These are phyloP conservation scores for Colletotrichum brevisporum DNA, from an alignment of 2,329 filamentous ascomycete genomes.

Conservation along the genomic window DNA sequence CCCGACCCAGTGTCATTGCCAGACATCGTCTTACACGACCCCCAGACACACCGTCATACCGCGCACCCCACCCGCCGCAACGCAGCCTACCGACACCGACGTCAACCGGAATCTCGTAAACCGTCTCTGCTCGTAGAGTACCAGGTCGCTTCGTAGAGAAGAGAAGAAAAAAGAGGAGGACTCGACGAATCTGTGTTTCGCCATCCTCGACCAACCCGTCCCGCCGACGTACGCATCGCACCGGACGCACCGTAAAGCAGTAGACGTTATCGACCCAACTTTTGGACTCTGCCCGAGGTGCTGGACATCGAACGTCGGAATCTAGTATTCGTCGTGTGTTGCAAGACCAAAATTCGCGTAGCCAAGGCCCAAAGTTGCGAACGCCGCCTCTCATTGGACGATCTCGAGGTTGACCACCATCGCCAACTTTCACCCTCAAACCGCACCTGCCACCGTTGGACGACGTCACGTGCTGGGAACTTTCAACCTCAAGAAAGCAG, in stretches of 20 bases:
- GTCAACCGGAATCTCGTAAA: conserved; percentile 4
- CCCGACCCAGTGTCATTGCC: conserved; percentile 14
- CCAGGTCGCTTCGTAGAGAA: conserved; percentile 2
- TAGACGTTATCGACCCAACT: neutral
- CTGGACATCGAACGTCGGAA: conserved; percentile 20
- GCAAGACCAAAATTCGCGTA: conserved; percentile 2
- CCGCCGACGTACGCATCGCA: conserved; percentile 2
- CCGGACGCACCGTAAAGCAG: too few species aligned
- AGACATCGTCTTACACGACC: conserved; percentile 33
- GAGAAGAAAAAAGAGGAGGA: conserved; percentile 16
- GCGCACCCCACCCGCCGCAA: neutral
- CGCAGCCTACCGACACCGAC: neutral
- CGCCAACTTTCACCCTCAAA: neutral
- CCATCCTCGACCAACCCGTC: neutral
- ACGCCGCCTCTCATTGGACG: conserved; percentile 9
- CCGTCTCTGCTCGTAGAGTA: neutral
- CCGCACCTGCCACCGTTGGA: conserved; percentile 3
- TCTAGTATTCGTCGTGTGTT: conserved; percentile 1
- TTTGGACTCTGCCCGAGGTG: conserved; percentile 17
- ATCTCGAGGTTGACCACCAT: neutral
- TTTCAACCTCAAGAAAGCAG: conserved; percentile 5
- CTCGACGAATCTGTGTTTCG: neutral
- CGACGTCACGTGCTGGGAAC: conserved; percentile 10
- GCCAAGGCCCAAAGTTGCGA: neutral
- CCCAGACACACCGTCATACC: conserved; percentile 10